phyloP scores from a whole-genome alignment of 169 alveolate species.

The Amoebophrya sp. region DNA sequence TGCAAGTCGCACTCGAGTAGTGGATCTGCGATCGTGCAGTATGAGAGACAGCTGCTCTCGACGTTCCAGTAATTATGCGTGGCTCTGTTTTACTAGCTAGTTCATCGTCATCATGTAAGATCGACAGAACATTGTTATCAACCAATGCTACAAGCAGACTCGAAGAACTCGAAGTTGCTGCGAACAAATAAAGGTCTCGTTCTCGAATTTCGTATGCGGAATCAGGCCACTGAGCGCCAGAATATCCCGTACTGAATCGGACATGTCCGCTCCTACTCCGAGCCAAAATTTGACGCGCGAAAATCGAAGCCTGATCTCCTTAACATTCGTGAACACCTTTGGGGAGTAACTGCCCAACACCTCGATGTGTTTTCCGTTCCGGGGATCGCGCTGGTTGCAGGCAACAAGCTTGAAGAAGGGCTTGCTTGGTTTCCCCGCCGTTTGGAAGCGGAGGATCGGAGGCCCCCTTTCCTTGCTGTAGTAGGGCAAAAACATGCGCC shows the following conservation, averaged over 20 bases:
- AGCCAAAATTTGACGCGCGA: constrained; percentile 74
- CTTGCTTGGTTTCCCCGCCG: constrained; percentile 40
- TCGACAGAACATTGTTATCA: no score
- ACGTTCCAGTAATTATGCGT: no score
- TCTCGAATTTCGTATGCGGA: no score
- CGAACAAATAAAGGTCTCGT: no score
- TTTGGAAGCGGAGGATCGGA: constrained; percentile 49
- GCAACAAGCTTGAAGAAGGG: constrained; percentile 68
- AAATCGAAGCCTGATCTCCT: constrained; percentile 70
- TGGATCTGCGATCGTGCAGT: no score
- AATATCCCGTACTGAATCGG: neutral
- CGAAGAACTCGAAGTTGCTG: no score
- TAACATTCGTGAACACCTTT: constrained; percentile 42
- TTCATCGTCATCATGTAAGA: no score
- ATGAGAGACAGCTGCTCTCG: no score
- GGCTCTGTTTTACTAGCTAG: no score
- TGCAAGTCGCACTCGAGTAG: no score
- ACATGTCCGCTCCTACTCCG: constrained; percentile 68
- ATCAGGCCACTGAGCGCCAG: constrained; percentile 53
- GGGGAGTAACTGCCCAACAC: constrained; percentile 56
- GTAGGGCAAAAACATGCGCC: constrained; percentile 51
- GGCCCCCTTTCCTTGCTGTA: constrained; percentile 51
- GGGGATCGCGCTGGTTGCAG: constrained; percentile 73
- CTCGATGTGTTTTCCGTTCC: constrained; percentile 79
- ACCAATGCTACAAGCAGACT: no score